Conservation (phyloP, 805 yeast species). For the Saturnispora dispora region DNA sequence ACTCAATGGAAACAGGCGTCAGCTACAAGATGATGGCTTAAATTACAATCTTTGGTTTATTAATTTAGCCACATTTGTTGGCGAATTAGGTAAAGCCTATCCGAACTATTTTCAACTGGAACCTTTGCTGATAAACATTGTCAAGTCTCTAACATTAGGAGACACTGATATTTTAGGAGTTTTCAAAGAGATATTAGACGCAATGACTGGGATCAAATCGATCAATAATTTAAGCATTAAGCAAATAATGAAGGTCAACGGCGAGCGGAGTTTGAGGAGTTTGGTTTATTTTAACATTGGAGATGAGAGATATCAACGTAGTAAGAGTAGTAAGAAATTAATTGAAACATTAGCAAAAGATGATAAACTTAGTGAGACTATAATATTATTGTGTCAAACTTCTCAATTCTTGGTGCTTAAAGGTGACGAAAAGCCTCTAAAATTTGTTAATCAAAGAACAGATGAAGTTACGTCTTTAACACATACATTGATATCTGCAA, state of each 20-base stretch:
- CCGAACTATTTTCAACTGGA: conserved; percentile 45
- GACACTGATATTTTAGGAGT: conserved; percentile 55
- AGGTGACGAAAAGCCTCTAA: conserved; percentile 39
- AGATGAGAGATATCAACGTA: conserved; percentile 44
- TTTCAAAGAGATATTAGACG: conserved; percentile 53
- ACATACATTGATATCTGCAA: conserved; percentile 52
- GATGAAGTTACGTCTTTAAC: conserved; percentile 67
- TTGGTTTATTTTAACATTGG: conserved; percentile 50
- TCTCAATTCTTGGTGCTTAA: conserved; percentile 31
- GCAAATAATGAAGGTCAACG: conserved; percentile 58
- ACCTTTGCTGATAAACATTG: conserved; percentile 51
- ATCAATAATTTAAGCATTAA: conserved; percentile 55
- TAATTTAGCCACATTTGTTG: conserved; percentile 70
- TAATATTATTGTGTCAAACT: conserved; percentile 49
- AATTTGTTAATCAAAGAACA: conserved; percentile 58
- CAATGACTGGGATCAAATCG: conserved; percentile 75
- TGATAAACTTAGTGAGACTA: conserved; percentile 50
- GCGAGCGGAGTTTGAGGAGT: conserved; percentile 49
- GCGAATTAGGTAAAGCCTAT: conserved; percentile 53
- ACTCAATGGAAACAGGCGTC: conserved; percentile 57
- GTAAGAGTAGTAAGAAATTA: conserved; percentile 41
- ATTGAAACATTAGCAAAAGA: conserved; percentile 36
- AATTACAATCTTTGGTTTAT: conserved; percentile 80
- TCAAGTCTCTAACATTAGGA: conserved; percentile 53
- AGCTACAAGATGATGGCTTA: conserved; percentile 70